Conservation (phyloP, 768 basidiomycete species). For the Lactarius hengduanensis region DNA sequence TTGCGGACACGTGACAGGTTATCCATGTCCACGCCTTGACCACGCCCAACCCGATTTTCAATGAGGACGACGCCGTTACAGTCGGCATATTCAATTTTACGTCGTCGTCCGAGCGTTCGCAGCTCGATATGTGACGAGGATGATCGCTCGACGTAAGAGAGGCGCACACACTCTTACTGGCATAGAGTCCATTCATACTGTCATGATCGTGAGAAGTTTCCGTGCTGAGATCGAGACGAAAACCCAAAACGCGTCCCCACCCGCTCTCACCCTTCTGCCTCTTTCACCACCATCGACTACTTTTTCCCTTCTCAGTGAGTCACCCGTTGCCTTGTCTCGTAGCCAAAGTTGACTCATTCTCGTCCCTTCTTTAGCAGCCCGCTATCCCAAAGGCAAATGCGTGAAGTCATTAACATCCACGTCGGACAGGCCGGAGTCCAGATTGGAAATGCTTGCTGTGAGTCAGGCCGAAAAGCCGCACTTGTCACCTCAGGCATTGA, state of each 20-base stretch:
- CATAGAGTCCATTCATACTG: conserved; percentile 17
- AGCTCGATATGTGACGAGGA: background rate
- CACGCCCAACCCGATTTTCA: background rate
- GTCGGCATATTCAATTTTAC: background rate
- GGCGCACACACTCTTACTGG: background rate
- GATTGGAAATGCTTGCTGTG: conserved; percentile 98
- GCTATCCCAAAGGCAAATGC: conserved; percentile 50
- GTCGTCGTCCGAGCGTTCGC: background rate
- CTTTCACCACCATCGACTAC: background rate
- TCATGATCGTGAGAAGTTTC: conserved; percentile 24
- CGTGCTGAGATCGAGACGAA: conserved; percentile 4
- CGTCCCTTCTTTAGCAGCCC: conserved; percentile 10
- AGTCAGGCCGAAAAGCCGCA: conserved; percentile 42
- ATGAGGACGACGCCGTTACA: background rate
- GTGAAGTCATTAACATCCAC: conserved; percentile 97
- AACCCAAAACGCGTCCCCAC: conserved; percentile 4
- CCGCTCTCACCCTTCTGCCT: conserved; percentile 6
- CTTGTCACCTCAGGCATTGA: background rate
- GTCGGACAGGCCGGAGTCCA: conserved; percentile 99
- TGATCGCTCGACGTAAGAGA: background rate
- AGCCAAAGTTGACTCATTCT: background rate
- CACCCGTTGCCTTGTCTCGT: background rate
- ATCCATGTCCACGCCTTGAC: background rate
- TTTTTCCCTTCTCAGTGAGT: background rate
- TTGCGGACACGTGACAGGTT: background rate